These are phyloP conservation scores for Coix lacrymajobi DNA, from an alignment of 176 grass and related monocot genomes.

Conservation along the genomic window DNA sequence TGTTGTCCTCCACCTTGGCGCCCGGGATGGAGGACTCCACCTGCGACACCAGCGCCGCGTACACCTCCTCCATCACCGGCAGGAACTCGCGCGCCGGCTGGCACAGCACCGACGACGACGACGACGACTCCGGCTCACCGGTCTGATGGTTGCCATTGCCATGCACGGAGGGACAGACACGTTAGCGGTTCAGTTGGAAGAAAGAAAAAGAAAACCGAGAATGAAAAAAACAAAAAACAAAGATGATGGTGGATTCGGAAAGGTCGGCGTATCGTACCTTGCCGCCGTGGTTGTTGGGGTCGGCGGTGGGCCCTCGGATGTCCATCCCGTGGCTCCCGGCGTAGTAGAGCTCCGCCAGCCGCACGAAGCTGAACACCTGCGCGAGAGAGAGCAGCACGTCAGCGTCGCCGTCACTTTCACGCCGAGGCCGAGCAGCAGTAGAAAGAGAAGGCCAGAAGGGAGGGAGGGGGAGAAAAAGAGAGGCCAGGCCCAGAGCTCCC, in stretches of 20 bases:
- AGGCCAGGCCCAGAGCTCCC: neutral
- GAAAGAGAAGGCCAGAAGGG: neutral
- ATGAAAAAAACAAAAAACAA: neutral
- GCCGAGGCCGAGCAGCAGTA: neutral
- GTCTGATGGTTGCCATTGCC: too few relatives aligned
- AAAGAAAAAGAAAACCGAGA: neutral
- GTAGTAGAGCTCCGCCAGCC: conserved; percentile 69
- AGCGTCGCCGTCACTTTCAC: neutral
- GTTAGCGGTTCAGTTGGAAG: too few relatives aligned
- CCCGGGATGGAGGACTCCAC: conserved; percentile 38
- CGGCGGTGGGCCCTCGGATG: conserved; percentile 58
- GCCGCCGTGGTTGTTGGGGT: neutral
- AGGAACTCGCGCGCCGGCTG: conserved; percentile 67
- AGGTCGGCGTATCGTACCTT: neutral
- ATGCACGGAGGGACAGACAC: too few relatives aligned
- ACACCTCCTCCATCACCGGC: conserved; percentile 62
- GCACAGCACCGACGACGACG: conserved; percentile 38
- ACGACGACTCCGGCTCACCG: too few relatives aligned
- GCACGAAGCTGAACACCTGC: conserved; percentile 66
- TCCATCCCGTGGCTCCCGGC: conserved; percentile 94
- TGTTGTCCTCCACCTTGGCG: conserved; percentile 75
- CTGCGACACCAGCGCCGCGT: conserved; percentile 31
- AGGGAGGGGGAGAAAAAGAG: neutral
- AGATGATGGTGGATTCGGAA: neutral
- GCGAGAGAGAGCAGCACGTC: neutral